These are phyloP conservation scores for Sextonia rubra DNA, from an alignment of 164 flowering plant species.

Conservation along the genomic window DNA sequence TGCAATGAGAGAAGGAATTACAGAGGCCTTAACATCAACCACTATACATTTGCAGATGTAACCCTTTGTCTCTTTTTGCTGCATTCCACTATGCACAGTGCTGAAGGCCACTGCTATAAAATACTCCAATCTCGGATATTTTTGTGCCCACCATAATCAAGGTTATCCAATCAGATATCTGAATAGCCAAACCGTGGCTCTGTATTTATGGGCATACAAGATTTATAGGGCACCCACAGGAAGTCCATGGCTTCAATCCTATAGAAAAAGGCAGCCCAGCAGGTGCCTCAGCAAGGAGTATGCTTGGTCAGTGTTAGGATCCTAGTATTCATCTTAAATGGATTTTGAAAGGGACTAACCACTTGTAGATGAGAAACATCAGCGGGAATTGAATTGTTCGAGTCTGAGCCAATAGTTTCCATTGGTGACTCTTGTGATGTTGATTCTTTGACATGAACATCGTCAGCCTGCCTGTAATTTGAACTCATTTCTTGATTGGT, in stretches of 20 bases:
- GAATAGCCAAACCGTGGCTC: no score
- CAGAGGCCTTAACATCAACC: no score
- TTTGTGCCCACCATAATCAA: no score
- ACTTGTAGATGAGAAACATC: slow-evolving; percentile 5
- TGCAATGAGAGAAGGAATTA: no score
- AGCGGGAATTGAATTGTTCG: slow-evolving; percentile 22
- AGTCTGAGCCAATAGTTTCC: slow-evolving; percentile 28
- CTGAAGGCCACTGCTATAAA: no score
- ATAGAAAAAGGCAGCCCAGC: no score
- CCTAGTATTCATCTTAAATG: not conserved
- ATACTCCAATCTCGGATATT: no score
- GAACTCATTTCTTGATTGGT: slow-evolving; percentile 9
- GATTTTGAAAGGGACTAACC: slow-evolving; percentile 7
- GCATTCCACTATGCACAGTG: no score
- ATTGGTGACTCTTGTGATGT: slow-evolving; percentile 22
- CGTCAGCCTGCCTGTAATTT: slow-evolving; percentile 22
- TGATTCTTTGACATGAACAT: slow-evolving; percentile 16
- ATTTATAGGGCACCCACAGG: not conserved
- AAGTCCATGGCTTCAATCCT: not conserved
- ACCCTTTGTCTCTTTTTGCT: no score
- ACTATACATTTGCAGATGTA: no score
- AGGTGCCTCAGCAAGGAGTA: not conserved
- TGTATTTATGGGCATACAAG: no score
- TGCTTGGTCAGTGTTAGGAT: not conserved
- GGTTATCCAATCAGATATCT: no score